phyloP scores from a whole-genome alignment of 768 basidiomycete genomes.

The Coprinopsis strossmayeri region DNA sequence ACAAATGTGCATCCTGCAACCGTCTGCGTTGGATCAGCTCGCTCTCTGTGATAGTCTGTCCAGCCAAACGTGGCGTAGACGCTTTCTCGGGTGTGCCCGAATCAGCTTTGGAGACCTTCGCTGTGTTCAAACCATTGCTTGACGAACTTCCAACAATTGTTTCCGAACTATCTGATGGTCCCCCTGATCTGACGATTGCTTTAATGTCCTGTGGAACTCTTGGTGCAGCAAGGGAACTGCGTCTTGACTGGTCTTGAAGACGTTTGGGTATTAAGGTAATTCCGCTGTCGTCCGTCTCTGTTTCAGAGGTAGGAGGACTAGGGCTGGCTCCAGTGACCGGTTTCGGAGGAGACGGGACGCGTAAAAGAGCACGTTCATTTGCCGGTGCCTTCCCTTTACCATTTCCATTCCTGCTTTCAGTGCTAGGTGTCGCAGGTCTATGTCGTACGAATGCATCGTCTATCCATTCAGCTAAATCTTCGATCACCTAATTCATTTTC shows the following conservation, averaged over 20 bases:
- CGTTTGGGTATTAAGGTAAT: slow-evolving; percentile 68
- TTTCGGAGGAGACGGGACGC: slow-evolving; percentile 10
- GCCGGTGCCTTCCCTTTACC: slow-evolving; percentile 2
- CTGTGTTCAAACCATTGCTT: not conserved
- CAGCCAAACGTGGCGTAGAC: slow-evolving; percentile 36
- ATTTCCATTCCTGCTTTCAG: not conserved
- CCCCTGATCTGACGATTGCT: not conserved
- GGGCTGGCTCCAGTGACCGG: slow-evolving; percentile 17
- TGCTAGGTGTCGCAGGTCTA: slow-evolving; percentile 13
- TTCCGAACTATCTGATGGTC: slow-evolving; percentile 4
- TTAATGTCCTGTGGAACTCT: not conserved
- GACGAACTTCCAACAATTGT: slow-evolving; percentile 6
- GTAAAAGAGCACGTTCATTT: not conserved
- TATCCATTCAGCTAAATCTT: slow-evolving; percentile 90
- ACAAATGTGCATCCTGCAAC: slow-evolving; percentile 69
- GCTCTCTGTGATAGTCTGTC: slow-evolving; percentile 68
- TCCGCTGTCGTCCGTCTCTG: slow-evolving; percentile 63
- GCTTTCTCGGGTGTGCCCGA: slow-evolving; percentile 16
- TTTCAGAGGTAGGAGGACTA: slow-evolving; percentile 20
- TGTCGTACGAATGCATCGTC: slow-evolving; percentile 60
- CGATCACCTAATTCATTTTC: slow-evolving; percentile 43
- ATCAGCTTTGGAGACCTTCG: slow-evolving; percentile 2
- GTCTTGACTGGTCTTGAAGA: slow-evolving; percentile 10
- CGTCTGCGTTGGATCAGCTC: slow-evolving; percentile 76
- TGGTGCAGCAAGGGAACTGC: not conserved